phyloP scores from a whole-genome alignment of 164 flowering plant species.

The Akebia trifoliata region DNA sequence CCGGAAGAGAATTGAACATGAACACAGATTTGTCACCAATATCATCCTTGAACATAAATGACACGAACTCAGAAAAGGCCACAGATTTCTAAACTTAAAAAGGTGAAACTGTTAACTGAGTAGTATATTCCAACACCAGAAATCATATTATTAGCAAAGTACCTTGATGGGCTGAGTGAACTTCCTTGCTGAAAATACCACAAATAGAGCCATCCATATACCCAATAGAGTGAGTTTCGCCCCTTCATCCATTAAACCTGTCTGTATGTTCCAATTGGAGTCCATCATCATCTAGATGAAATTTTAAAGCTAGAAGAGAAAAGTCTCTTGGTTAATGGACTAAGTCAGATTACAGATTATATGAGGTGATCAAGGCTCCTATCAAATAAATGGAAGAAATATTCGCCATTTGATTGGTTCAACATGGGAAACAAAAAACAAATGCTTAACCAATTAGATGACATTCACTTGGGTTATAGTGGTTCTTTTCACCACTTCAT shows the following conservation, averaged over 20 bases:
- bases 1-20: constrained; percentile 69
- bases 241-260: constrained; percentile 71
- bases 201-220: constrained; percentile 79
- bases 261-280: constrained; percentile 39
- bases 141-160: constrained; percentile 3
- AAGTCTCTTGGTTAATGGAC: not conserved
- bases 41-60: constrained; percentile 56
- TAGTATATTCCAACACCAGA: not conserved
- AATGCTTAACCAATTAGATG: too few species aligned
- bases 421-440: too few species aligned
- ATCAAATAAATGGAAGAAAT: too few species aligned
- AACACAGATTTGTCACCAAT: constrained; percentile 89
- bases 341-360: not conserved
- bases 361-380: not conserved
- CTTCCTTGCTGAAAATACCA: constrained; percentile 80
- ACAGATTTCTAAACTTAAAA: not conserved
- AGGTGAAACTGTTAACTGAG: not conserved
- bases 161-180: constrained; percentile 96
- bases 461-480: too few species aligned
- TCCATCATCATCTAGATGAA: not conserved
- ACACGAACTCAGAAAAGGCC: constrained; percentile 4
- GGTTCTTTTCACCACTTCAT: too few species aligned
- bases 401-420: too few species aligned
- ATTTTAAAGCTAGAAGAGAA: not conserved
- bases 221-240: constrained; percentile 58